Evolutionary conservation across 139 green algal species (phyloP), one percentile per base, ranked within the genome.

Genomic region (Chlorella vulgaris): DNA sequence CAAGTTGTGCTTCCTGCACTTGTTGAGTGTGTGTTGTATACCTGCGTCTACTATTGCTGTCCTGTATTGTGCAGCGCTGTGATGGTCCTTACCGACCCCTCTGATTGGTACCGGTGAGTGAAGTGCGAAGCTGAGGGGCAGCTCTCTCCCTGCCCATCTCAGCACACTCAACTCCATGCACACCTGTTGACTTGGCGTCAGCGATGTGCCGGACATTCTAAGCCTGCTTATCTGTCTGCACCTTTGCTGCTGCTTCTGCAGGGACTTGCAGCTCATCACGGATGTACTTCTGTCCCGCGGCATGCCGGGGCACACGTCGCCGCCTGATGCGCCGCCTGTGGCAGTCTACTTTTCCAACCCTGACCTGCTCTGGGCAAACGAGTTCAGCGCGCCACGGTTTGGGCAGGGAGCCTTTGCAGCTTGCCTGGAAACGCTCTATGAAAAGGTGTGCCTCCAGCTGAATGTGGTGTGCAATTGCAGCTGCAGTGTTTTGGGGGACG

Each of bases 281-380:
- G 83, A 87, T 61, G 74, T 88, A 38, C 68, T 91, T 33, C 47
- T 83, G 10, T 80, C 81, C 3, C 26, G 68, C 18, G 83, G 80
- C n/a, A 65, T 77, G 22, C 55, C 83, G 31, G 81, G 81, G 33
- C 39, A 62, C 33, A 39, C 40, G 13, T 55, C 80, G 10, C 62
- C 36, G 4, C 19, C 40, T n/a, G 78, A 39, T 4, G 38, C 65
- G 5, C 31, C 29, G 1, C 66, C 74, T 22, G 31, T 74, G 5
- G 28, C 73, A 6, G 19, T 94, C 19, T 89, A 80, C 67, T 91
- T 92, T 76, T 82, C 66, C 76, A 91, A 94, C 67, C 81, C 87
- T 21, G 93, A 96, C 78, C 36, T 96, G 78, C 71, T 96, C 61
- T 97, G 89, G 88, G 33, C 6, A 18, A 70, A 91, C 42, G 87